Conservation (phyloP, 306 rosid genomes). For the Alnus glutinosa region DNA sequence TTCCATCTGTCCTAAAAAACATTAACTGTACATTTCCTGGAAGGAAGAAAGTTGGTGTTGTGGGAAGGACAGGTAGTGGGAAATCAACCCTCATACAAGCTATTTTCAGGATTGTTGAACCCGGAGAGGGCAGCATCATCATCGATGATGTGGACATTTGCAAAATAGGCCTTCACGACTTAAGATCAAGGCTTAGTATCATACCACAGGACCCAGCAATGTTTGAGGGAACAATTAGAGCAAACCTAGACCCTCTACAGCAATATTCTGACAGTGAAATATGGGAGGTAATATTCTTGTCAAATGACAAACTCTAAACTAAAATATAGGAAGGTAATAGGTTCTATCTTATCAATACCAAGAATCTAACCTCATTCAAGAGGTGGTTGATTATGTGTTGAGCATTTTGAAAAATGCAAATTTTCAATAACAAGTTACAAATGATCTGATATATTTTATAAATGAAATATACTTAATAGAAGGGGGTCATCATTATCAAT, state of each 20-base stretch:
- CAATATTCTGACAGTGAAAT: constrained; percentile 63
- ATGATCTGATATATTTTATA: not conserved
- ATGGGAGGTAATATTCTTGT: constrained; percentile 60
- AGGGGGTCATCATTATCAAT: not conserved
- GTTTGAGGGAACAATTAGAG: constrained; percentile 93
- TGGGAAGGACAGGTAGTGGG: constrained; percentile 96
- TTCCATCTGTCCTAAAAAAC: constrained; percentile 76
- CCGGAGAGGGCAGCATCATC: constrained; percentile 78
- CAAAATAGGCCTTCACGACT: constrained; percentile 87
- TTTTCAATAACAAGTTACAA: not conserved
- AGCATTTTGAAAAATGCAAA: not conserved
- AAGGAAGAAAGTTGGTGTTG: constrained; percentile 83
- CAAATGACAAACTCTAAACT: not conserved
- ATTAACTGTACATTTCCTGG: constrained; percentile 90
- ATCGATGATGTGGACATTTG: constrained; percentile 75
- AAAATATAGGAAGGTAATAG: too few species aligned
- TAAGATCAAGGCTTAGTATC: constrained; percentile 87
- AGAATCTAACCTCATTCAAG: constrained; percentile 6
- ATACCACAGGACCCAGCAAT: constrained; percentile 91
- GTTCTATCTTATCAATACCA: too few species aligned
- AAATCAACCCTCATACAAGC: constrained; percentile 97
- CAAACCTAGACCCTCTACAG: constrained; percentile 76
- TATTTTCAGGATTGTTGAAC: constrained; percentile 85
- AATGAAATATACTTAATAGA: not conserved
- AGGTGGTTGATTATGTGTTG: not conserved